A percentile compares a stretch with the other conserved stretches of the same genome.
Evolutionary conservation across 495 filamentous ascomycete species (phyloP).

Genomic region (Oleoguttula mirabilis): DNA sequence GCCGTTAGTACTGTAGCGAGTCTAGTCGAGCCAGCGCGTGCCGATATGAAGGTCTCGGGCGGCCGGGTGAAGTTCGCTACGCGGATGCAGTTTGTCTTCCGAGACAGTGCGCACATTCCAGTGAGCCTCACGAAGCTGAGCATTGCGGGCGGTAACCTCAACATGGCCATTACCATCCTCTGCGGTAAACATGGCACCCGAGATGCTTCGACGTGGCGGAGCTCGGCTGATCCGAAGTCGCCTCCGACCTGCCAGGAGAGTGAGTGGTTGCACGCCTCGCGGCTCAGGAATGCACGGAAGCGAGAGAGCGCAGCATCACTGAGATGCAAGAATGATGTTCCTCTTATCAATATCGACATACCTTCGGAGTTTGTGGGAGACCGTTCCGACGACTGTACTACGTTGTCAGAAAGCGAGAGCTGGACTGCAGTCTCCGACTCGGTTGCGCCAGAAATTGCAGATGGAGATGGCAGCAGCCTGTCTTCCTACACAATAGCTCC

Average conservation of each 20-base stretch:
- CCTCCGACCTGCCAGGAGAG: slow-evolving; percentile 3
- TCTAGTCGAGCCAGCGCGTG: slow-evolving; percentile 2
- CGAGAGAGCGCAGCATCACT: background rate
- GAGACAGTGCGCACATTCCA: slow-evolving; percentile 1
- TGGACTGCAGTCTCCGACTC: too few species aligned
- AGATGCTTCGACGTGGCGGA: too few species aligned
- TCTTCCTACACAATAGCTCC: too few species aligned
- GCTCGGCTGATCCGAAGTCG: background rate
- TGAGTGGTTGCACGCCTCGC: background rate
- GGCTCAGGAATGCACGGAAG: background rate
- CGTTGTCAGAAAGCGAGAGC: too few species aligned
- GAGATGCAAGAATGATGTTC: too few species aligned
- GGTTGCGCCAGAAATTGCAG: too few species aligned
- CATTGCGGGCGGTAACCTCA: background rate
- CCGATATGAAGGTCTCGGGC: slow-evolving; percentile 1
- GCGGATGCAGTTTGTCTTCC: slow-evolving; percentile 4
- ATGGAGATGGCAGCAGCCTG: too few species aligned
- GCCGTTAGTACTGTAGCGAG: slow-evolving; percentile 1
- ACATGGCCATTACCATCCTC: background rate
- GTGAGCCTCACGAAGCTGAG: background rate
- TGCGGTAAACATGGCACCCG: background rate
- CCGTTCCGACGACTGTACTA: too few species aligned
- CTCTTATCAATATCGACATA: too few species aligned
- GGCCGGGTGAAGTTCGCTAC: background rate
- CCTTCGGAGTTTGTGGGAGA: too few species aligned